Evolutionary conservation across 805 yeast genomes (phyloP), one percentile per base, ranked within the genome.

Genomic region (Lipomyces japonicus): DNA sequence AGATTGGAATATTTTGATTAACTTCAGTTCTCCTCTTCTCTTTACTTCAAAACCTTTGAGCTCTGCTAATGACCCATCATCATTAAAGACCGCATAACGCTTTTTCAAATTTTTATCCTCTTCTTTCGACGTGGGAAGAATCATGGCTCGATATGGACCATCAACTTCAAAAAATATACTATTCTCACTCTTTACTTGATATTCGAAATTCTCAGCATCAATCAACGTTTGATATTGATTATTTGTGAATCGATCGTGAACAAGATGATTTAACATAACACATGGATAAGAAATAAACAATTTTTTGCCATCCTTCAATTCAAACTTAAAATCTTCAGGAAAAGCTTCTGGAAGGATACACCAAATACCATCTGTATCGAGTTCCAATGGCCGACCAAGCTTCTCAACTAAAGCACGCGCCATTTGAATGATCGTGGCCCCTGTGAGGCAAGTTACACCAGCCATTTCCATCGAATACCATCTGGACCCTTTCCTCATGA

Each of bases 381-480:
- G 77, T 64, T 93, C 99, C 53, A 93, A 72, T 0, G 98, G 98
- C 60, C 97, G 76, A 1, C 99, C 99, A 3, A 95, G 71, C 61
- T 96, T 73, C 65, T 91, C 97, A 12, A 93, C 96, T 51, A 93
- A 71, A 0, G 84, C 71, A 55, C 97, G 75, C 0, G 99, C 99
- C 93, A 91, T 86, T 69, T 95, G 97, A 72, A 93, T 93, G 61
- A 93, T 93, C 0, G 95, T 88, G 0, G 98, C 96, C 46, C 99
- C 99, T 0, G 98, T 93, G 42, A 90, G 75, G 75, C 98, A 95
- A 0, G 99, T 93, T 18, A 93, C 93, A 56, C 99, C 99, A 0
- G 98, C 99, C 98, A 95, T 93, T 68, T 93, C 98, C 93, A 93
- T 89, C 0, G 98, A 93, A 63, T 90, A 93, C 99, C 99, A 93